Evolutionary conservation across 1,284 basidiomycete species (phyloP).

Genomic region (Ceratobasidium sp.): DNA sequence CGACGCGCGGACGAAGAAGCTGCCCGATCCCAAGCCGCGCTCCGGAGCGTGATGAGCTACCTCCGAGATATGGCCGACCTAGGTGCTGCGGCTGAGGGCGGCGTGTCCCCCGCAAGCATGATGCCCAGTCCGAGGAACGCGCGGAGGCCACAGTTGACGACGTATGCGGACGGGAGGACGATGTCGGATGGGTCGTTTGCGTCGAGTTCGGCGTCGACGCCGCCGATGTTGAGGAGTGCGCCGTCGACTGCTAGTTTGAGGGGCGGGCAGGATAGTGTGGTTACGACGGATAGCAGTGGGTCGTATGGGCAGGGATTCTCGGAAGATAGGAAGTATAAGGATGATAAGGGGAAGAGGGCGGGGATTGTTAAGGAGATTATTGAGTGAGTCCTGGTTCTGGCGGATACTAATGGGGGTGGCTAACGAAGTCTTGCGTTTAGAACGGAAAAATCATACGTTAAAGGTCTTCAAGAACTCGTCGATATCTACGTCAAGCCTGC

Average conservation of each 20-base stretch:
- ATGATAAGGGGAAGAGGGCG: slow-evolving; percentile 84
- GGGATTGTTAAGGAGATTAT: slow-evolving; percentile 88
- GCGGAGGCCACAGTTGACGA: slow-evolving; percentile 35
- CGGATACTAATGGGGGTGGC: slow-evolving; percentile 44
- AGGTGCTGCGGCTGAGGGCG: slow-evolving; percentile 53
- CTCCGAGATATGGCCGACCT: slow-evolving; percentile 95
- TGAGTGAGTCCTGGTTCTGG: slow-evolving; percentile 68
- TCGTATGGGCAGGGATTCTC: slow-evolving; percentile 49
- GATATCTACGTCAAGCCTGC: slow-evolving; percentile 96
- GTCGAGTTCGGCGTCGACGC: slow-evolving; percentile 41
- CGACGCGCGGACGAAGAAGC: slow-evolving; percentile 53
- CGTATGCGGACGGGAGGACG: slow-evolving; percentile 39
- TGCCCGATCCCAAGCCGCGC: slow-evolving; percentile 65
- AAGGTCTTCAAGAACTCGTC: slow-evolving; percentile 90
- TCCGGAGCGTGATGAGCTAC: slow-evolving; percentile 94
- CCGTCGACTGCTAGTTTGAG: slow-evolving; percentile 47
- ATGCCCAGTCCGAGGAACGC: not conserved
- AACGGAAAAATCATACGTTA: slow-evolving; percentile 96
- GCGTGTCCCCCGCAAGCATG: not conserved
- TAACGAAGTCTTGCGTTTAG: slow-evolving; percentile 59
- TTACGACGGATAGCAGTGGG: slow-evolving; percentile 47
- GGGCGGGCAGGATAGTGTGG: slow-evolving; percentile 44
- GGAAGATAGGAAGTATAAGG: slow-evolving; percentile 87
- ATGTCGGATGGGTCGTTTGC: slow-evolving; percentile 47
- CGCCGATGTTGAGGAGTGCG: slow-evolving; percentile 38